These are phyloP conservation scores for Phytopythium vexans DNA, from an alignment of 352 stramenopile species.

Conservation along the genomic window DNA sequence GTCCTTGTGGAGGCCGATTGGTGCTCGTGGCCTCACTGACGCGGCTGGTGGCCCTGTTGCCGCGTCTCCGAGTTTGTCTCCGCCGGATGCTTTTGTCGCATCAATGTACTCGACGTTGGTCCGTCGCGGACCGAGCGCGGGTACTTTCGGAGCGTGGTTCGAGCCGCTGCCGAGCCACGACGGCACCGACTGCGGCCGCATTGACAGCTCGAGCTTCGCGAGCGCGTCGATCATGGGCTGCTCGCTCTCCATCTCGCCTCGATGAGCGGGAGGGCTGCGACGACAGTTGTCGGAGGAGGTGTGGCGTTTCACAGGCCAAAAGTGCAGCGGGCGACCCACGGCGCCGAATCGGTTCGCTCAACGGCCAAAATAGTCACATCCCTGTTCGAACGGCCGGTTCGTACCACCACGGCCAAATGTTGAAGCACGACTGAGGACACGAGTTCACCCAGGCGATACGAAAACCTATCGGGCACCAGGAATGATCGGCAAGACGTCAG, in stretches of 20 bases:
- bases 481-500: no score
- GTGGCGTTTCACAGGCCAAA: background rate
- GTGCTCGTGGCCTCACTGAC: constrained; percentile 49
- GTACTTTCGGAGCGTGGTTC: constrained; percentile 63
- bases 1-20: constrained; percentile 59
- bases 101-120: constrained; percentile 57
- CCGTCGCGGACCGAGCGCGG: constrained; percentile 44
- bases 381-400: no score
- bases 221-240: constrained; percentile 54
- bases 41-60: constrained; percentile 19
- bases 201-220: constrained; percentile 64
- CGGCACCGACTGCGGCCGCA: constrained; percentile 65
- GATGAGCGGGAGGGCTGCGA: no score
- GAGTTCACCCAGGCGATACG: no score
- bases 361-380: no score
- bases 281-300: no score
- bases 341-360: no score
- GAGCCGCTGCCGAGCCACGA: constrained; percentile 74
- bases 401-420: no score
- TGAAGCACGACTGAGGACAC: no score
- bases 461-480: no score
- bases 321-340: no score
- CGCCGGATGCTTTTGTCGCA: background rate
- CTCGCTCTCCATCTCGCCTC: constrained; percentile 15
- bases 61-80: background rate